Base-by-base conservation (phyloP, 176 grass and related monocot genomes). In the Puya raimondii region DNA sequence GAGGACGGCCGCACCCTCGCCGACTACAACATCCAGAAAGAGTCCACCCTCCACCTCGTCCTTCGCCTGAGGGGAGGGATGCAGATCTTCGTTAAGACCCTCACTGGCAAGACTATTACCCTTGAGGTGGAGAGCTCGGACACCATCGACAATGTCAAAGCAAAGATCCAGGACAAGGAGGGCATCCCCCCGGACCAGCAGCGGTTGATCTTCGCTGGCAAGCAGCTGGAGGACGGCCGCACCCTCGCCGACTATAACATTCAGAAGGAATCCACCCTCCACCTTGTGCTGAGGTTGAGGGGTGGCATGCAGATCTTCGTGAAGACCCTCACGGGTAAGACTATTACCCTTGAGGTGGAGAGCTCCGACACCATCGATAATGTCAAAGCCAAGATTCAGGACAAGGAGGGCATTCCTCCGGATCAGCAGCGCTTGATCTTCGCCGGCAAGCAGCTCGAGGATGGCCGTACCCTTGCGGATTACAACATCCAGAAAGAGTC, bases 1-100 rank as follows among this genome's bases (percentile, higher is more conserved):
- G 90, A 94, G 58, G 90, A 94, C 0, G 90, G 86, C 0, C 81
- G 90, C 2, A 93, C 90, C 10, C 70, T 93, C 0, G 90, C 90
- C 0, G 86, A 93, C 47, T 93, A 89, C 65, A 89, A 89, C 50
- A 93, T 93, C 2, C 86, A 92, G 74, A 88, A 92, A 80, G 90
- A 92, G 12, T 93, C 86, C 0, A 93, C 90, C 0, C 89, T 92
- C 1, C 89, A 92, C 53, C 49, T 92, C 3, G 88, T 42, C 7
- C 33, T 42, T 42, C 33, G 33, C 0, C 4, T 42, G 33, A 42
- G 33, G 33, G 33, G 33, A 0, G 33, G 33, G 4, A 42, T 42
- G 33, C 33, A 42, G 1, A 42, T 42, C 33, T 42, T 42, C 0
- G 33, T 42, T 0, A 42, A 42, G 5, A 42, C 33, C 33, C 33